Conservation (phyloP, 176 grass and related monocot genomes). For the Aegilops bicornis region DNA sequence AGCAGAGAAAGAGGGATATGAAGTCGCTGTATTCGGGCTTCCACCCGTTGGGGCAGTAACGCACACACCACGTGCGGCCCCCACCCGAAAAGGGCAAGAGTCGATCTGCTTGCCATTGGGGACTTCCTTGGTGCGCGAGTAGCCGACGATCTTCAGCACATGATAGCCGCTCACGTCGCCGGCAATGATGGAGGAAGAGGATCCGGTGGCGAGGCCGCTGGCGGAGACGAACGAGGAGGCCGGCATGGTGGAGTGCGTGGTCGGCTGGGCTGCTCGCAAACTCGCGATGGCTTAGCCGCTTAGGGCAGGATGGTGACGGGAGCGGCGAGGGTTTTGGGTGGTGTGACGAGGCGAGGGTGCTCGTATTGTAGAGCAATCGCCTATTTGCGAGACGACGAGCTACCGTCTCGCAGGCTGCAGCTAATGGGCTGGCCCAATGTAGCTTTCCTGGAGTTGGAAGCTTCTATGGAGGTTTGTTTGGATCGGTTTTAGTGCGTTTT, state of each 20-base stretch:
- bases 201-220: not conserved
- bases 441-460: too few species aligned
- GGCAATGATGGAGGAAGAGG: not conserved
- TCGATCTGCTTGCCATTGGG: not conserved
- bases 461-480: too few species aligned
- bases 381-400: too few species aligned
- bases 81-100: not conserved
- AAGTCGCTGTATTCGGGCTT: fast-evolving
- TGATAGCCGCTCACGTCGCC: not conserved
- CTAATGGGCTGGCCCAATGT: too few species aligned
- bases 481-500: too few species aligned
- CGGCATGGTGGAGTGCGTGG: not conserved
- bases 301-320: too few species aligned
- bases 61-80: not conserved
- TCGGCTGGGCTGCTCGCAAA: not conserved
- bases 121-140: not conserved
- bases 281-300: too few species aligned
- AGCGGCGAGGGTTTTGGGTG: too few species aligned
- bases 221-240: not conserved
- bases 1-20: not conserved
- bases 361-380: too few species aligned
- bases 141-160: not conserved
- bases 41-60: not conserved
- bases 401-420: too few species aligned
- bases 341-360: too few species aligned